Evolutionary conservation across 805 yeast species (phyloP).

Genomic region (Zygosaccharomyces rouxii): DNA sequence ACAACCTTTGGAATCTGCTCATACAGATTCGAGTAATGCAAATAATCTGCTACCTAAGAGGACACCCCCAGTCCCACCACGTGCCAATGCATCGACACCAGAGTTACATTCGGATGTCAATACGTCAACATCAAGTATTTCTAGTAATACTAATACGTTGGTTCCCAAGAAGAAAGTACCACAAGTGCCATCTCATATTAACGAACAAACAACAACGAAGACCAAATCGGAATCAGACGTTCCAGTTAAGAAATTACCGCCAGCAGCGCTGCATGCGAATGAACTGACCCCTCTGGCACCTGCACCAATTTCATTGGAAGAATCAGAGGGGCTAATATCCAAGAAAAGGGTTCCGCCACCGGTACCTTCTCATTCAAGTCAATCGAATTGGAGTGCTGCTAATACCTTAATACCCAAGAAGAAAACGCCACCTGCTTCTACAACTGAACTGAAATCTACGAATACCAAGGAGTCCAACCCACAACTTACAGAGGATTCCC

Average conservation of each 20-base stretch:
- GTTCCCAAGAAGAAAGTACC: conserved; percentile 7
- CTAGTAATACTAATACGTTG: not conserved
- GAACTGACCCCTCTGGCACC: conserved; percentile 18
- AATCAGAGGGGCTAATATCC: not conserved
- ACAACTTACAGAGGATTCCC: not conserved
- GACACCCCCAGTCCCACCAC: conserved; percentile 7
- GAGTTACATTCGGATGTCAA: not conserved
- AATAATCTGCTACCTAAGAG: not conserved
- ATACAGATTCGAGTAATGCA: conserved; percentile 12
- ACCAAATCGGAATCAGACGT: not conserved
- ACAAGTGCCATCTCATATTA: conserved; percentile 1
- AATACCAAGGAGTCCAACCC: not conserved
- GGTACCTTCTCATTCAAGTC: not conserved
- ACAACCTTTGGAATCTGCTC: conserved; percentile 21
- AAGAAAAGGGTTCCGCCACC: not conserved
- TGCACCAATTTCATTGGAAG: conserved; percentile 8
- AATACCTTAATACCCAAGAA: not conserved
- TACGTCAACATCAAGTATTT: not conserved
- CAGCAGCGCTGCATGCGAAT: not conserved
- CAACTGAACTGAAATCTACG: not conserved
- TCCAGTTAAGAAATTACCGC: not conserved
- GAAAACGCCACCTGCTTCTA: not conserved
- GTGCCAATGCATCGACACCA: not conserved
- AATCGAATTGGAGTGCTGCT: not conserved
- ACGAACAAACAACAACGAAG: not conserved